Conservation (phyloP, 169 alveolate species). For the Perkinsus olseni region DNA sequence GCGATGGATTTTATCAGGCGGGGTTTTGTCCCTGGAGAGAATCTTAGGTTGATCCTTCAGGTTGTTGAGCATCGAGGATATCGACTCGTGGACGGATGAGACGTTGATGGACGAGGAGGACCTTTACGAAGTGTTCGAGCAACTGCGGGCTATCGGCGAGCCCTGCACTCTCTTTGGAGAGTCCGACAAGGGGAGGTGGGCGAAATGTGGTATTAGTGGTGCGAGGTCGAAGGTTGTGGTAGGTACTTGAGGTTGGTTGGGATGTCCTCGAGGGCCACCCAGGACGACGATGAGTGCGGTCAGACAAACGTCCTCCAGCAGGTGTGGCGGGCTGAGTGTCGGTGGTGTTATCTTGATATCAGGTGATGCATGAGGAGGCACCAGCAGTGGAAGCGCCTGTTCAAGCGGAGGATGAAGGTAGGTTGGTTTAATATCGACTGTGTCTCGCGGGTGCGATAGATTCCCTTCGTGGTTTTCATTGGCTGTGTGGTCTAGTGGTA, state of each 20-base stretch:
- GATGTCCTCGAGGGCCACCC: background rate
- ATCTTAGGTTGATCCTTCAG: background rate
- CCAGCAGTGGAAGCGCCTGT: background rate
- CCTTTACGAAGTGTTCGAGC: background rate
- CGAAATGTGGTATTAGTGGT: slow-evolving; percentile 32
- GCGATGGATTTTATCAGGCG: too few species aligned
- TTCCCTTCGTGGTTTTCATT: too few species aligned
- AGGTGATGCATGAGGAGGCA: background rate
- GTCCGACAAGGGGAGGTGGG: slow-evolving; percentile 41
- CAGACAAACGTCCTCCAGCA: background rate
- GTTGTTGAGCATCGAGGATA: background rate
- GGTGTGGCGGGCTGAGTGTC: background rate
- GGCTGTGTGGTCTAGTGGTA: slow-evolving; percentile 4
- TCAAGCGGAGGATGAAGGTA: background rate
- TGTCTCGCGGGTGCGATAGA: too few species aligned
- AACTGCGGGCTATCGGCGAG: slow-evolving; percentile 44
- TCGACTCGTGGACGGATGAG: background rate
- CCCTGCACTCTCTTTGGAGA: slow-evolving; percentile 61
- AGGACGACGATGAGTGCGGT: background rate
- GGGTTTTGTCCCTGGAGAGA: too few species aligned
- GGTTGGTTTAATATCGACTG: background rate
- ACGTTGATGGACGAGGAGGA: background rate
- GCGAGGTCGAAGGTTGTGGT: slow-evolving; percentile 14
- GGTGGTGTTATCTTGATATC: background rate
- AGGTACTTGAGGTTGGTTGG: background rate